phyloP scores from a whole-genome alignment of 2,329 filamentous ascomycete species.

The Akanthomyces dipterigenus region DNA sequence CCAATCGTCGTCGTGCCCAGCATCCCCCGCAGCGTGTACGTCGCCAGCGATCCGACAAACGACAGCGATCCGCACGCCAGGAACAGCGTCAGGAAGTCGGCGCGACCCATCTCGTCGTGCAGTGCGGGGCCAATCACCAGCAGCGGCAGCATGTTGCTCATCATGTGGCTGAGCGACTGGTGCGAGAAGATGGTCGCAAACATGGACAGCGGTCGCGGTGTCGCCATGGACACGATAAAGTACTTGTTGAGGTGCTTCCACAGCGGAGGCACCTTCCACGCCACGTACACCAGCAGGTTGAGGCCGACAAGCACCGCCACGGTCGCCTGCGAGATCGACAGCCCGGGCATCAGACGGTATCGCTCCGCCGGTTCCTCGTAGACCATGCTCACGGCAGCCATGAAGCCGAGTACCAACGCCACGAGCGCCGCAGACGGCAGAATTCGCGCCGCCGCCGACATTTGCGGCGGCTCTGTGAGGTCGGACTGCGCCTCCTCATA shows the following conservation, averaged over 20 bases:
- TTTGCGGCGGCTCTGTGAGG: slow-evolving; percentile 29
- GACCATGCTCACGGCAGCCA: slow-evolving; percentile 36
- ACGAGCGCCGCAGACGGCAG: slow-evolving; percentile 47
- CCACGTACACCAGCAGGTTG: slow-evolving; percentile 50
- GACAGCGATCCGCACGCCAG: slow-evolving; percentile 51
- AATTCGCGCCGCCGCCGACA: slow-evolving; percentile 44
- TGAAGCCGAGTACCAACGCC: slow-evolving; percentile 35
- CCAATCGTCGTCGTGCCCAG: slow-evolving; percentile 51
- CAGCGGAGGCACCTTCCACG: slow-evolving; percentile 58
- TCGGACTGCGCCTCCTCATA: slow-evolving; percentile 42
- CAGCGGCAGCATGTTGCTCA: slow-evolving; percentile 58
- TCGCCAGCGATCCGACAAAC: slow-evolving; percentile 50
- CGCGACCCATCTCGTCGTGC: slow-evolving; percentile 64
- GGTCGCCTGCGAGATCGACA: slow-evolving; percentile 58
- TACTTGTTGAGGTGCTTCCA: slow-evolving; percentile 64
- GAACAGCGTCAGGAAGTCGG: slow-evolving; percentile 63
- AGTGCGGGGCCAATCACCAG: slow-evolving; percentile 60
- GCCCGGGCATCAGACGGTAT: slow-evolving; percentile 51
- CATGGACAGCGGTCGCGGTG: slow-evolving; percentile 54
- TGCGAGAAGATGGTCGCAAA: slow-evolving; percentile 66
- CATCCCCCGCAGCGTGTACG: slow-evolving; percentile 39
- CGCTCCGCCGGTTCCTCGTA: slow-evolving; percentile 48
- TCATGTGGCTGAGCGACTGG: slow-evolving; percentile 52
- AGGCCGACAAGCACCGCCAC: slow-evolving; percentile 53
- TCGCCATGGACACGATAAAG: slow-evolving; percentile 58